phyloP scores from a whole-genome alignment of 495 filamentous ascomycete species.

The Aspergillus cavernicola region DNA sequence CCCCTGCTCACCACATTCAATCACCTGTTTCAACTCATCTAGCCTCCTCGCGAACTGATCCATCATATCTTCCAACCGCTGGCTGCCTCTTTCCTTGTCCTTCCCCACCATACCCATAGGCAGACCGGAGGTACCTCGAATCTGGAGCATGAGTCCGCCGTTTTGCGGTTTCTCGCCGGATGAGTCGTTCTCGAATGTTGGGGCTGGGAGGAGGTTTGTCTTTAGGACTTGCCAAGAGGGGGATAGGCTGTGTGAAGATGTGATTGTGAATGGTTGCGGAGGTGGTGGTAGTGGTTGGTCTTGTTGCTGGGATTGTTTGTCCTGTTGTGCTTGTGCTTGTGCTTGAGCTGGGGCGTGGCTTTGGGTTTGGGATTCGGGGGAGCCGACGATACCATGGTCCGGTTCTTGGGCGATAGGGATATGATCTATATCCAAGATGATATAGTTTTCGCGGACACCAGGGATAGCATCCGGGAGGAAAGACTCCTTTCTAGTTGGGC shows the following conservation, averaged over 20 bases:
- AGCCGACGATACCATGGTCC: not conserved
- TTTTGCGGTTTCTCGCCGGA: constrained; percentile 25
- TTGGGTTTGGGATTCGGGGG: constrained; percentile 4
- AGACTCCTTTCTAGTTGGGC: constrained; percentile 18
- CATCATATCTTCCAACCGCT: constrained; percentile 51
- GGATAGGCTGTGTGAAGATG: constrained; percentile 47
- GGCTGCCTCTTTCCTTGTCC: constrained; percentile 31
- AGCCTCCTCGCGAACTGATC: constrained; percentile 67
- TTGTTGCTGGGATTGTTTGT: not conserved
- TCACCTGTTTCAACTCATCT: constrained; percentile 43
- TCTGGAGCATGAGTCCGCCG: constrained; percentile 60
- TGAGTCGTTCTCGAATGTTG: constrained; percentile 54
- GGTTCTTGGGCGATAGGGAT: not conserved
- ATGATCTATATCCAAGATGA: constrained; percentile 42
- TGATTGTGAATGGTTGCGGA: constrained; percentile 35
- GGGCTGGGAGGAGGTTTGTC: constrained; percentile 49
- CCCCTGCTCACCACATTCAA: constrained; percentile 31
- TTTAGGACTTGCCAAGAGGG: constrained; percentile 51
- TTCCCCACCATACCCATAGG: constrained; percentile 26
- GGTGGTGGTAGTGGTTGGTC: constrained; percentile 7
- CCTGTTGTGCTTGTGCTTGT: constrained; percentile 18
- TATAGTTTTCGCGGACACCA: constrained; percentile 40
- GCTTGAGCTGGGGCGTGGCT: constrained; percentile 7
- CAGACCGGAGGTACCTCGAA: constrained; percentile 52
- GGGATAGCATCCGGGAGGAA: constrained; percentile 38